Evolutionary conservation across 768 basidiomycete species (phyloP).

Genomic region (Auriscalpium vulgare): DNA sequence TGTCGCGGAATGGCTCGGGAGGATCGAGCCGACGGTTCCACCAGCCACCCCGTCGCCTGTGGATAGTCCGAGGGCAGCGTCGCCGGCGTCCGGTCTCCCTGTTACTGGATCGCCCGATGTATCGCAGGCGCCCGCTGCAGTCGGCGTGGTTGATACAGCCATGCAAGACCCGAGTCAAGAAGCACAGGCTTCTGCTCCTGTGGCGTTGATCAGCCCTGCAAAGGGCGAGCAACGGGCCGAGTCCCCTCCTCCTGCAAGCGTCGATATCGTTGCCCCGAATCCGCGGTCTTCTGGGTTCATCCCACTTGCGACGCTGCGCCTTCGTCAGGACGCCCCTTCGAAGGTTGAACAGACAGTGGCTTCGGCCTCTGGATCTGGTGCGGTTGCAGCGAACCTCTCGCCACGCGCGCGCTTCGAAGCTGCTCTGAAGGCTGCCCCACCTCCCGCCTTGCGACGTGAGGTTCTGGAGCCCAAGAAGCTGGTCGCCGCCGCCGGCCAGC

Average conservation of each 20-base stretch:
- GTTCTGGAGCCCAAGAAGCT: background rate
- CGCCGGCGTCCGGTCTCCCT: background rate
- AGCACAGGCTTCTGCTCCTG: background rate
- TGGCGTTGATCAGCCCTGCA: background rate
- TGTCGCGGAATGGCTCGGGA: slow-evolving; percentile 73
- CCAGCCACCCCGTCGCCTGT: slow-evolving; percentile 18
- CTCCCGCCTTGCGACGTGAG: background rate
- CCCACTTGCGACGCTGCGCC: slow-evolving; percentile 49
- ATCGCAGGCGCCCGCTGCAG: background rate
- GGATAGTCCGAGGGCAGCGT: slow-evolving; percentile 1
- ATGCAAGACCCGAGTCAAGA: background rate
- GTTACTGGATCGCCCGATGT: background rate
- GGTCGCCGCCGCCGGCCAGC: background rate
- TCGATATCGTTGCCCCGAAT: slow-evolving; percentile 37
- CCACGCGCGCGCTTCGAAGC: slow-evolving; percentile 1
- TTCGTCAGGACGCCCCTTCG: background rate
- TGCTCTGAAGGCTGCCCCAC: background rate
- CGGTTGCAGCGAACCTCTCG: background rate
- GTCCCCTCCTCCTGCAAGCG: slow-evolving; percentile 7
- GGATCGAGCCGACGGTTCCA: slow-evolving; percentile 49
- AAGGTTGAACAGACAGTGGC: background rate
- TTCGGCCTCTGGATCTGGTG: background rate
- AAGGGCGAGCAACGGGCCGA: slow-evolving; percentile 14
- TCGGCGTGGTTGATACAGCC: background rate
- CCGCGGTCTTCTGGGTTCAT: slow-evolving; percentile 75